These are phyloP conservation scores for Penicillium simplicissimum DNA, from an alignment of 495 filamentous ascomycete genomes.

Conservation along the genomic window DNA sequence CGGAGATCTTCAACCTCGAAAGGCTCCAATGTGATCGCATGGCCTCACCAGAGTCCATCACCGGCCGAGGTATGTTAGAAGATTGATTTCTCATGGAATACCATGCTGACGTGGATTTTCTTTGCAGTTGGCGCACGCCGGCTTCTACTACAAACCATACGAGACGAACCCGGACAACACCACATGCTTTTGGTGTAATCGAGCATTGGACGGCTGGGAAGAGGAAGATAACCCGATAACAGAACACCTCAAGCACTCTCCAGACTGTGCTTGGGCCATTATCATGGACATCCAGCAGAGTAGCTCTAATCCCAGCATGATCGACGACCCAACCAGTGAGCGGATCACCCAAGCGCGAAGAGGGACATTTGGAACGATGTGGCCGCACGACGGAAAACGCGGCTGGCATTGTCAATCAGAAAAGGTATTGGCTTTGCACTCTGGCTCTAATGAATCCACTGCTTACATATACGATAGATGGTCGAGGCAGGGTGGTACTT, in stretches of 20 bases:
- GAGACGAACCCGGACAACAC: conserved; percentile 79
- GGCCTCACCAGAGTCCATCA: conserved; percentile 72
- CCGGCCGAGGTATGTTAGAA: conserved; percentile 59
- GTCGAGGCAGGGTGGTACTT: conserved; percentile 92
- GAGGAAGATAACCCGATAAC: conserved; percentile 72
- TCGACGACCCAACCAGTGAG: conserved; percentile 70
- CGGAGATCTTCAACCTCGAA: conserved; percentile 68
- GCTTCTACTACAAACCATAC: conserved; percentile 83
- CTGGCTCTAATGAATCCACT: conserved; percentile 13
- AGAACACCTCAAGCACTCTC: conserved; percentile 82
- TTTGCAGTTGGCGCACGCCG: conserved; percentile 77
- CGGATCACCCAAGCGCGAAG: conserved; percentile 72
- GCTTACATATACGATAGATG: conserved; percentile 58
- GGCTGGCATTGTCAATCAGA: conserved; percentile 86
- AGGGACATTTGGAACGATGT: conserved; percentile 72
- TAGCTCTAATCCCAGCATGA: conserved; percentile 60
- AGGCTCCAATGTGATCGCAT: conserved; percentile 61
- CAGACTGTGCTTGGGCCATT: conserved; percentile 85
- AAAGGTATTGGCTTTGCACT: conserved; percentile 57
- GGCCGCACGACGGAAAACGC: conserved; percentile 87
- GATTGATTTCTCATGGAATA: neutral
- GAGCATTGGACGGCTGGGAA: conserved; percentile 87
- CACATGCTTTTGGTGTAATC: conserved; percentile 80
- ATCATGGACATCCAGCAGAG: conserved; percentile 68
- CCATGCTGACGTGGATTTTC: conserved; percentile 10